These are phyloP conservation scores for Torrubiella hemipterigena DNA, from an alignment of 2,329 filamentous ascomycete species.

Conservation along the genomic window DNA sequence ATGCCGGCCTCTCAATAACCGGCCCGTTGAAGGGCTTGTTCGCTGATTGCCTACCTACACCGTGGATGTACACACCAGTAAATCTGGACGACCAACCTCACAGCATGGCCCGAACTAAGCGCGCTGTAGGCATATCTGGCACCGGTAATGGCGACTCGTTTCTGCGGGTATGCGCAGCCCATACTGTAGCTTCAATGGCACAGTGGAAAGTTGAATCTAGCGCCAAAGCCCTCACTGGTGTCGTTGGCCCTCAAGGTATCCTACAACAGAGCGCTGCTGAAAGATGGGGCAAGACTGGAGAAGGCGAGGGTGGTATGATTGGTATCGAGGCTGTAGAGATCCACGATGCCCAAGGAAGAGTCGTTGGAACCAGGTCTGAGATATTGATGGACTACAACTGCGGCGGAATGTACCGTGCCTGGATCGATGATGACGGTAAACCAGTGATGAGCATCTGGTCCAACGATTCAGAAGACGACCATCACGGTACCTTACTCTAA, in stretches of 20 bases:
- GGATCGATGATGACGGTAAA: conserved; percentile 50
- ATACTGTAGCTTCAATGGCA: conserved; percentile 62
- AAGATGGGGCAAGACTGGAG: conserved; percentile 61
- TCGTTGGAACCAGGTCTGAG: conserved; percentile 29
- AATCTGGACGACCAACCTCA: background rate
- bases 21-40: conserved; percentile 34
- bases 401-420: conserved; percentile 78
- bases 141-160: conserved; percentile 89
- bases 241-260: conserved; percentile 62
- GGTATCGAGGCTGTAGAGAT: conserved; percentile 54
- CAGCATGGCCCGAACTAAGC: conserved; percentile 22
- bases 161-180: conserved; percentile 56
- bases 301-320: conserved; percentile 79
- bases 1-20: conserved; percentile 13
- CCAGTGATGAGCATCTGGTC: conserved; percentile 36
- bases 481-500: background rate
- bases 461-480: conserved; percentile 14
- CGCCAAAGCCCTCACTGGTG: conserved; percentile 44
- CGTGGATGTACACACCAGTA: conserved; percentile 25
- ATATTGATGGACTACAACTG: conserved; percentile 75
- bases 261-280: conserved; percentile 62
- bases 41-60: conserved; percentile 47
- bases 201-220: conserved; percentile 46
- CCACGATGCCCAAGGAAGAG: conserved; percentile 26
- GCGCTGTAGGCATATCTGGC: conserved; percentile 52